phyloP scores from a whole-genome alignment of 768 basidiomycete genomes.

The Pisolithus tinctorius region DNA sequence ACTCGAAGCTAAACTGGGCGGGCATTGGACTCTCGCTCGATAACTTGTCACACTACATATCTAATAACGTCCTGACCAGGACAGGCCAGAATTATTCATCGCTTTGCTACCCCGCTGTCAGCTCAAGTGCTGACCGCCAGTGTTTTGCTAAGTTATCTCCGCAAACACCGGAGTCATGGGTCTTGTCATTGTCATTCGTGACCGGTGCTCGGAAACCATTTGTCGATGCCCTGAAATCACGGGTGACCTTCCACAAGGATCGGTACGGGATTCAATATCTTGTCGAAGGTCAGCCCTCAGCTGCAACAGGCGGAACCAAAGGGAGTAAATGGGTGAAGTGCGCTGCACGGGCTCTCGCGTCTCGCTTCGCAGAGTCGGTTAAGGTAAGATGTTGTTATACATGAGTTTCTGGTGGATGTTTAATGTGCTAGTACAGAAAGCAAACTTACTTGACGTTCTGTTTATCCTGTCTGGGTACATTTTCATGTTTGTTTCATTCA shows the following conservation, averaged over 20 bases:
- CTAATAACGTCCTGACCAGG: constrained; percentile 32
- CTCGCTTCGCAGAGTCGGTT: constrained; percentile 81
- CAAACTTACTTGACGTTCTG: constrained; percentile 92
- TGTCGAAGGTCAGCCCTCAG: constrained; percentile 39
- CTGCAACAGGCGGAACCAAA: constrained; percentile 63
- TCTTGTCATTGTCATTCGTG: constrained; percentile 46
- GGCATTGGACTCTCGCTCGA: constrained; percentile 37
- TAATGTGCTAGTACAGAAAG: constrained; percentile 47
- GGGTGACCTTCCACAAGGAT: constrained; percentile 26
- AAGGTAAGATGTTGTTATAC: constrained; percentile 44
- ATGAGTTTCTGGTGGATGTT: constrained; percentile 6
- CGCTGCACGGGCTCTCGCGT: constrained; percentile 64
- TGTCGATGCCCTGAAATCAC: constrained; percentile 31
- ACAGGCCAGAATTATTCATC: constrained; percentile 42
- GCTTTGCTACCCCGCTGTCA: constrained; percentile 41
- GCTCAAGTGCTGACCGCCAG: constrained; percentile 5
- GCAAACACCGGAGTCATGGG: constrained; percentile 30
- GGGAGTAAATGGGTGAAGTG: constrained; percentile 87
- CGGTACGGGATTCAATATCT: constrained; percentile 42
- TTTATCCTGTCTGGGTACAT: constrained; percentile 93
- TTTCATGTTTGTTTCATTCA: constrained; percentile 93
- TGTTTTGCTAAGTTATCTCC: constrained; percentile 37
- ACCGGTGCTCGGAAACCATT: constrained; percentile 48
- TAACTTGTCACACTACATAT: constrained; percentile 46
- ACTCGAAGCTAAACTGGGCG: constrained; percentile 30